Conservation (phyloP, 2,329 filamentous ascomycete species). For the Neopestalotiopsis sp. region DNA sequence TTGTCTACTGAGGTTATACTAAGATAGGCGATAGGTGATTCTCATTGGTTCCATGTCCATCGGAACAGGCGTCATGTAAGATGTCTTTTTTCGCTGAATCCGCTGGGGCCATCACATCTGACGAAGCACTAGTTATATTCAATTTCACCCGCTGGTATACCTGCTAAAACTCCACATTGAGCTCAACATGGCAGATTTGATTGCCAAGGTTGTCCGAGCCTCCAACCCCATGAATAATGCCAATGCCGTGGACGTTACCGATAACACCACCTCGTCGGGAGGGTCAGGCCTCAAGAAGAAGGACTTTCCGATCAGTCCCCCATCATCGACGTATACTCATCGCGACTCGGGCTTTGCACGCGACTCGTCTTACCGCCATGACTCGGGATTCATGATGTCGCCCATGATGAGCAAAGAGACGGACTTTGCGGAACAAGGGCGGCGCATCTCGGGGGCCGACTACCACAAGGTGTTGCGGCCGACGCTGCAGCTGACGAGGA, state of each 20-base stretch:
- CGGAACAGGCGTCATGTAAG: constrained; percentile 43
- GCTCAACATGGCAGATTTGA: constrained; percentile 59
- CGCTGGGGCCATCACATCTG: background rate
- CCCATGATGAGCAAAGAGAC: background rate
- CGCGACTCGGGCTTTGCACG: background rate
- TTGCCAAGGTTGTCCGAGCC: constrained; percentile 41
- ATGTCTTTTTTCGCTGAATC: background rate
- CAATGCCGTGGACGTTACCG: background rate
- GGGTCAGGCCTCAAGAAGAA: background rate
- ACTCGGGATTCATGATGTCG: background rate
- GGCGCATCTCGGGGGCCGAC: background rate
- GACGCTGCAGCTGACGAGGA: background rate
- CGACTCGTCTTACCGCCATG: background rate
- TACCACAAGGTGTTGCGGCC: constrained; percentile 4
- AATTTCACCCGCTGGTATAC: constrained; percentile 59
- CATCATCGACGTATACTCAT: background rate
- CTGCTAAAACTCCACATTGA: constrained; percentile 61
- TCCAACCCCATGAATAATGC: constrained; percentile 15
- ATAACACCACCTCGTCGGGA: background rate
- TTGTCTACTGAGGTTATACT: background rate
- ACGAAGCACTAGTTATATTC: constrained; percentile 42
- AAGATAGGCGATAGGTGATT: constrained; percentile 18
- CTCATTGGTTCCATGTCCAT: constrained; percentile 49
- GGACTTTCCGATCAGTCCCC: background rate
- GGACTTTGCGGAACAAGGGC: background rate